Evolutionary conservation across 2,329 filamentous ascomycete species (phyloP), one percentile per base, ranked within the genome.

Genomic region (Tolypocladium capitatum): DNA sequence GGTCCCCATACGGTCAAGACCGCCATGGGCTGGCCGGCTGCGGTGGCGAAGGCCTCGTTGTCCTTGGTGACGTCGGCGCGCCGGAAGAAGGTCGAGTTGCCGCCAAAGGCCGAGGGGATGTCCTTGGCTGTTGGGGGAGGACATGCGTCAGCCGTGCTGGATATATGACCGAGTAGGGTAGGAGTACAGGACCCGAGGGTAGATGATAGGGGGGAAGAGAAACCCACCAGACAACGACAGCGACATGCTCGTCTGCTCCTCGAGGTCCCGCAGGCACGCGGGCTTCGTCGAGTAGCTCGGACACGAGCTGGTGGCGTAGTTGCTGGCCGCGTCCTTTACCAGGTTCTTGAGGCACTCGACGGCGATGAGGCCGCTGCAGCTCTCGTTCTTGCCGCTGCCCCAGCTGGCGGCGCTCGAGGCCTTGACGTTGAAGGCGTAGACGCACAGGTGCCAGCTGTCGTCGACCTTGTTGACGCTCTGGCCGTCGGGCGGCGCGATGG

Each of bases 371-470:
- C 42, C 40, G 14, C n/a, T 20, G 48, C 49, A 51, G 49, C 42
- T 46, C 20, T 35, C 18, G 14, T 46, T 47, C 46, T 43, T 28
- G 40, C 46, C 46, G 31, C 30, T 47, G 30, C 20, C 32, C 46
- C 46, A 47, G 31, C 32, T 11, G 20, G 9, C 4, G 18, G 46
- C 24, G 21, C 38, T 34, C 18, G 46, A 16, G 20, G 18, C 10
- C 16, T 35, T 27, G 45, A 41, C 30, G 16, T 43, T 42, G 48
- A 51, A 51, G 34, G 45, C 45, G 45, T 51, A 43, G 28, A 49
- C 38, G 45, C 49, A 51, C 14, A 51, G 16, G 36, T 46, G 48
- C 49, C 49, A 51, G 48, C 47, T 51, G 44, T 47, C 42, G 42
- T 51, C 49, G 28, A 45, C 28, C 28, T 28, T 45, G 43, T 24